Evolutionary conservation across 345 rosid genomes (phyloP), one percentile per base, ranked within the genome.

Genomic region (Eucalyptus albens): DNA sequence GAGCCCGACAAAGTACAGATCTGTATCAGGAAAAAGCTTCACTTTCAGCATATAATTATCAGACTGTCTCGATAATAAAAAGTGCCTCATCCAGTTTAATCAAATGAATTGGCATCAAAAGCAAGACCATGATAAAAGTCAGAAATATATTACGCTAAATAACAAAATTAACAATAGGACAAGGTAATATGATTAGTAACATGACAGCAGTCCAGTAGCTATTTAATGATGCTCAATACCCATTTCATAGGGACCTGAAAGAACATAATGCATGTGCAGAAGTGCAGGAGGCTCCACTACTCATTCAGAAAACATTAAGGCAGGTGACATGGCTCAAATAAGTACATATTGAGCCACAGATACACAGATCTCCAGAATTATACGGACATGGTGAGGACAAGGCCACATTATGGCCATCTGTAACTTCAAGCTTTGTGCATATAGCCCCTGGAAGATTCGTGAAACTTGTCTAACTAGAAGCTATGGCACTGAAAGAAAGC

Each of bases 1-100:
- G 94, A 88, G 96, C 95, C 82, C 96, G 94, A 86, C 89, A 90
- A 82, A 97, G 91, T 94, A 95, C 89, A 56, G 91, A 89, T 91
- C 99, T 98, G 98, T 89, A 94, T 94, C 88, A 88, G 56, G 67
- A 92, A 69, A 87, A 49, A 85, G 83, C 37, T 59, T 86, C 53
- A 82, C 88, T 33, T 69, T 50, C 42, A 69, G 62, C 42, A 33
- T 59, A 21, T 33, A 31, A 31, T 40, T 50, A 86, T 51, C 87
- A 86, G 65, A 31, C 22, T 31, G 53, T 49, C 56, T 53, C 67
- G 21, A 21, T 11, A 77, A 22, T 77, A 77, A 21, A 37, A 26
- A 77, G 85, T 40, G 29, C 29, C 15, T 40, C 85, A 21, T 7
- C 85, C 85, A 77, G 85, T 77, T 40, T 77, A 77, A 77, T 77